These are phyloP conservation scores for Pleurostoma richardsiae DNA, from an alignment of 2,329 filamentous ascomycete genomes.

Conservation along the genomic window DNA sequence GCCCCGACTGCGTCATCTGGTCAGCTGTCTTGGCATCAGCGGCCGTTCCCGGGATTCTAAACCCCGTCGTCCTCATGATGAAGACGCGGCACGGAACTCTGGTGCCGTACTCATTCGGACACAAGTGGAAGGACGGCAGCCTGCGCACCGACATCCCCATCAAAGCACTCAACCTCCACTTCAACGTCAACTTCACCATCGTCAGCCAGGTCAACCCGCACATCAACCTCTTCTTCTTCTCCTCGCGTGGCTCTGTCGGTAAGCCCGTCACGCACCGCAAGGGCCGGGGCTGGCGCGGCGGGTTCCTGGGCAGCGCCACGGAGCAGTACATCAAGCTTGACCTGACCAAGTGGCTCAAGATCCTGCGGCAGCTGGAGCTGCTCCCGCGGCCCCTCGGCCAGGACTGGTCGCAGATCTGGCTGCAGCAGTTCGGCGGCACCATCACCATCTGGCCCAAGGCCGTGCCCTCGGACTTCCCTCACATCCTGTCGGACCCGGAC, in stretches of 20 bases:
- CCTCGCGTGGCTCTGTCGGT: conserved; percentile 84
- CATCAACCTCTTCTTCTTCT: conserved; percentile 99
- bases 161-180: conserved; percentile 89
- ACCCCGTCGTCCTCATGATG: conserved; percentile 90
- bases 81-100: conserved; percentile 74
- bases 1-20: conserved; percentile 97
- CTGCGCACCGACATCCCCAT: conserved; percentile 93
- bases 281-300: conserved; percentile 91
- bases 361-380: conserved; percentile 86
- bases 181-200: conserved; percentile 97
- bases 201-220: conserved; percentile 89
- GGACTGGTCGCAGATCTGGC: conserved; percentile 95
- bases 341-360: conserved; percentile 95
- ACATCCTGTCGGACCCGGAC: conserved; percentile 82
- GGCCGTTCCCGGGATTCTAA: conserved; percentile 91
- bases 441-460: conserved; percentile 95
- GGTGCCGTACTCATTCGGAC: conserved; percentile 89
- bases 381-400: conserved; percentile 86
- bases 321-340: conserved; percentile 97
- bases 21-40: conserved; percentile 92
- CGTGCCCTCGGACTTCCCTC: conserved; percentile 70
- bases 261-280: conserved; percentile 90
- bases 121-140: conserved; percentile 99
- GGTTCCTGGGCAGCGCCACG: conserved; percentile 84
- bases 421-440: conserved; percentile 90